Evolutionary conservation across 225 moss, liverwort and hornwort genomes (phyloP).

Genomic region (Physcomitrellopsis africana): DNA sequence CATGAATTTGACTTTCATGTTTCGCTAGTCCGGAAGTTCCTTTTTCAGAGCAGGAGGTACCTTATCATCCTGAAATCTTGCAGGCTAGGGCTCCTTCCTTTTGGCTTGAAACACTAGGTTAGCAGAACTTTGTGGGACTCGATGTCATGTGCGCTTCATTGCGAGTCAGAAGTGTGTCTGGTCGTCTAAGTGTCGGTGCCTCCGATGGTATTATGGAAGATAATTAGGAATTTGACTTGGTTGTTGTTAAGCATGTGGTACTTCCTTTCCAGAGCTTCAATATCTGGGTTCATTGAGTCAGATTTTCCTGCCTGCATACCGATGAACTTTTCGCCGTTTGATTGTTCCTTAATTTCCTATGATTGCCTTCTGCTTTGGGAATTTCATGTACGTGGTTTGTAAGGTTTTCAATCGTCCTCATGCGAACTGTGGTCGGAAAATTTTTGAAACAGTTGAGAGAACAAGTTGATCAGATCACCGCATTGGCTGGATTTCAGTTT

Average conservation of each 20-base stretch:
- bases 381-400: neutral
- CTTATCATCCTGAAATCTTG: neutral
- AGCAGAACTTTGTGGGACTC: neutral
- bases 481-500: conserved; percentile 15
- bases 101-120: neutral
- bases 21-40: neutral
- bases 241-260: neutral
- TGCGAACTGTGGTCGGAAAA: conserved; percentile 4
- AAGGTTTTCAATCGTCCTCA: neutral
- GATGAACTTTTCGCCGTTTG: neutral
- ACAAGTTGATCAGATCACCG: conserved; percentile 29
- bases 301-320: neutral
- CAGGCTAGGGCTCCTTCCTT: neutral
- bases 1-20: neutral
- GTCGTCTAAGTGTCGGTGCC: neutral
- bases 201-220: neutral
- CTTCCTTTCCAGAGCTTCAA: neutral
- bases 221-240: neutral
- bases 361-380: neutral
- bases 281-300: too few species aligned
- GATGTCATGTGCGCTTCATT: neutral
- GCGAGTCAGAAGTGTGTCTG: neutral
- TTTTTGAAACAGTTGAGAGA: conserved; percentile 27
- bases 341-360: too few species aligned
- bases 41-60: neutral